Conservation (phyloP, 352 stramenopile species). For the Phytophthora sojae region DNA sequence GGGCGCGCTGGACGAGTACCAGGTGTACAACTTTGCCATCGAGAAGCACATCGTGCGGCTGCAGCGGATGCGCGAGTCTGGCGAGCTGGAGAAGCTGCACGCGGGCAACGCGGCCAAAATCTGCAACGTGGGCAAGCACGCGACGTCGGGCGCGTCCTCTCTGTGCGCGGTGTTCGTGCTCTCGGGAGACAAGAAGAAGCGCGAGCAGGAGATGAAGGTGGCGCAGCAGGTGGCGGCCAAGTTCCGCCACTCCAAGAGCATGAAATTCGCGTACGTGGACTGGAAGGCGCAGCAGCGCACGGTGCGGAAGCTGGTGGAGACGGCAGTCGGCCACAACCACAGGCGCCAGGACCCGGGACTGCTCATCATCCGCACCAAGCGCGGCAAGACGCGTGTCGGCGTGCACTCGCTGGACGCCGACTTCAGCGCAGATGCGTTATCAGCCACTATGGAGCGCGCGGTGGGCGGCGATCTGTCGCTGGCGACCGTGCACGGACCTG, state of each 20-base stretch:
- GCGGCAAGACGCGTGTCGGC: conserved; percentile 66
- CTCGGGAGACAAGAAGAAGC: conserved; percentile 51
- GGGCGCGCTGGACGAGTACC: conserved; percentile 80
- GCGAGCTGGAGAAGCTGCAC: conserved; percentile 80
- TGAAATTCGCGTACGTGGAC: conserved; percentile 79
- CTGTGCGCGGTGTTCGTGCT: conserved; percentile 81
- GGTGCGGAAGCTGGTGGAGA: conserved; percentile 60
- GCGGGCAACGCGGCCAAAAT: conserved; percentile 75
- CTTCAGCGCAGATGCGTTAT: conserved; percentile 63
- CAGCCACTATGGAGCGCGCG: conserved; percentile 74
- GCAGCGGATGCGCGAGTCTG: conserved; percentile 67
- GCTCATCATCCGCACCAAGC: conserved; percentile 73
- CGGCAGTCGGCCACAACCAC: conserved; percentile 24
- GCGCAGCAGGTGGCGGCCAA: conserved; percentile 65
- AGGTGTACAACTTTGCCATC: conserved; percentile 87
- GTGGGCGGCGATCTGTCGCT: conserved; percentile 73
- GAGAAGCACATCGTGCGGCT: conserved; percentile 81
- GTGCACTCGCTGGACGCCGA: conserved; percentile 38
- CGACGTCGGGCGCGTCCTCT: conserved; percentile 55
- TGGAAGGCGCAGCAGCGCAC: conserved; percentile 67
- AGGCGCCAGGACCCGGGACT: conserved; percentile 50
- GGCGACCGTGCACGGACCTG: conserved; percentile 33
- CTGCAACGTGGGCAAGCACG: conserved; percentile 78
- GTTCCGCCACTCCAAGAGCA: conserved; percentile 69
- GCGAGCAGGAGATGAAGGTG: conserved; percentile 57